A percentile compares a stretch with the other conserved stretches of the same genome.
Evolutionary conservation across 345 rosid genomes (phyloP).

Genomic region (Eucalyptus lansdowneana): DNA sequence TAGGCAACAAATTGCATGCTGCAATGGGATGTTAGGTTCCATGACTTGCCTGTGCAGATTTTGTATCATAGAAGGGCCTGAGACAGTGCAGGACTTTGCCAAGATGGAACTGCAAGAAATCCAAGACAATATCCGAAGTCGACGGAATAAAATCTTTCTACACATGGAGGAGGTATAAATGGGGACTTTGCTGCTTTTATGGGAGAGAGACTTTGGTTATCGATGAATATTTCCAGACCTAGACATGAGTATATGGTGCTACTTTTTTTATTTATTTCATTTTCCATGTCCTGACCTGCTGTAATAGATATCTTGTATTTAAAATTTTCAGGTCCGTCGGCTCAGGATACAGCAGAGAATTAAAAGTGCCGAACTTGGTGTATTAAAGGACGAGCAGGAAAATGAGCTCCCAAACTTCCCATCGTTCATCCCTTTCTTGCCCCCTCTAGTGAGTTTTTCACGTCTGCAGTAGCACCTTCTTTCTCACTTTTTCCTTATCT

Average conservation of each 20-base stretch:
- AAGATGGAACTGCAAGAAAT: slow-evolving; percentile 87
- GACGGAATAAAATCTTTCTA: slow-evolving; percentile 89
- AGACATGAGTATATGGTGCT: background rate
- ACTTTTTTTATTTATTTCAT: background rate
- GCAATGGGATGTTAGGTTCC: background rate
- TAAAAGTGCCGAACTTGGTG: slow-evolving; percentile 65
- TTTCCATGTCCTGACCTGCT: background rate
- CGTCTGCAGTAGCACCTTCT: background rate
- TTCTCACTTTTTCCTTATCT: background rate
- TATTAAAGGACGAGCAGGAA: slow-evolving; percentile 37
- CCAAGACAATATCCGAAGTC: slow-evolving; percentile 85
- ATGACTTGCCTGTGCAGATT: slow-evolving; percentile 35
- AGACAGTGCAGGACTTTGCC: slow-evolving; percentile 85
- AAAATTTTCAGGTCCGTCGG: slow-evolving; percentile 54
- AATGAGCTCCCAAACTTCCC: slow-evolving; percentile 87
- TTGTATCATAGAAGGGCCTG: slow-evolving; percentile 98
- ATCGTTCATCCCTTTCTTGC: slow-evolving; percentile 93
- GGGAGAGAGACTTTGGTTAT: background rate
- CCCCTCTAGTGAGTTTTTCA: slow-evolving; percentile 60
- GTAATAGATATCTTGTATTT: background rate
- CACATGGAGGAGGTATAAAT: slow-evolving; percentile 82
- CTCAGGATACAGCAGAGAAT: slow-evolving; percentile 90
- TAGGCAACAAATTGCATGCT: background rate
- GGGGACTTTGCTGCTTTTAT: background rate
- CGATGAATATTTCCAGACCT: background rate